These are phyloP conservation scores for Triticum turgidum DNA, from an alignment of 176 grass and related monocot genomes.

Conservation along the genomic window DNA sequence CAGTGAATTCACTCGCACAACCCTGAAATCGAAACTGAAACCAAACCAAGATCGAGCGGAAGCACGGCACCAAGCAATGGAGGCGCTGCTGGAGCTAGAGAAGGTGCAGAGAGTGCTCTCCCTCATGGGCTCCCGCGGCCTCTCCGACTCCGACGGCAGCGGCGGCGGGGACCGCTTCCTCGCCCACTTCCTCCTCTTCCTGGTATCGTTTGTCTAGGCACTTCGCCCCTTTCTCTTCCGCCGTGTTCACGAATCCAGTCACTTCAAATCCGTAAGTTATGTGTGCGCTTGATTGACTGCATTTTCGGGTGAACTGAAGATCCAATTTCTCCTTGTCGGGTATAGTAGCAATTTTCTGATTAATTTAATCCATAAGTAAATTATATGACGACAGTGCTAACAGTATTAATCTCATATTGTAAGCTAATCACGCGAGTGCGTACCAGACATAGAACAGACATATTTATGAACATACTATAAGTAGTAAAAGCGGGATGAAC, in stretches of 20 bases:
- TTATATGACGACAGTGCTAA: no score
- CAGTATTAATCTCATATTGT: no score
- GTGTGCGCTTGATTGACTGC: neutral
- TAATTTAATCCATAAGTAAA: no score
- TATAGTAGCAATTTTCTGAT: no score
- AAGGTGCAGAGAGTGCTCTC: slow-evolving; percentile 70
- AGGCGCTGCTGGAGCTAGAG: slow-evolving; percentile 67
- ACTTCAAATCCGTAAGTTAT: neutral
- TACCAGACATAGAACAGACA: no score
- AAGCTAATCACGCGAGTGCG: no score
- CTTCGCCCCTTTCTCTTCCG: neutral
- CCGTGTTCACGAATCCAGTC: neutral
- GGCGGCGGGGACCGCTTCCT: slow-evolving; percentile 58
- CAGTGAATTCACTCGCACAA: neutral
- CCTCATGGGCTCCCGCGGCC: slow-evolving; percentile 33
- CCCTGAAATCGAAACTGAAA: slow-evolving; percentile 6
- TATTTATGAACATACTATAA: no score
- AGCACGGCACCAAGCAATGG: slow-evolving; percentile 37
- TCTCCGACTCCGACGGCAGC: neutral
- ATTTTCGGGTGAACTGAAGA: neutral
- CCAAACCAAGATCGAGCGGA: neutral
- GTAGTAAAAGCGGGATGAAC: no score
- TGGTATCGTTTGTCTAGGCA: slow-evolving; percentile 36
- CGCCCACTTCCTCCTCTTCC: slow-evolving; percentile 71
- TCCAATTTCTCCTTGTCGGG: neutral